These are phyloP conservation scores for Phlyctochytrium arcticum DNA, from an alignment of 192 early-diverging fungal genomes.

Conservation along the genomic window DNA sequence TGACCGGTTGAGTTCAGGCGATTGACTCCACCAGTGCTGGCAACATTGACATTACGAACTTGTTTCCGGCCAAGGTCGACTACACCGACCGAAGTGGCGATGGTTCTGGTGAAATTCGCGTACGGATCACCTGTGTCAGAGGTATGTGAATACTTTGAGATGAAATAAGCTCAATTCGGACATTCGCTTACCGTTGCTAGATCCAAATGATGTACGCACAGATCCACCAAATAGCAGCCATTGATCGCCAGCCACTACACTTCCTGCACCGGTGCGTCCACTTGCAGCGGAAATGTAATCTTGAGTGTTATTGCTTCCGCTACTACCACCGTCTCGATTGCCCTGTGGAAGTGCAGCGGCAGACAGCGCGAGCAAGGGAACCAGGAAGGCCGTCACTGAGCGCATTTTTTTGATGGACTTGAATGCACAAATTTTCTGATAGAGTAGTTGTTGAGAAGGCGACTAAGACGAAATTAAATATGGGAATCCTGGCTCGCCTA, in stretches of 20 bases:
- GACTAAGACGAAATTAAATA: too few species aligned
- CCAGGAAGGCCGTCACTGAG: too few species aligned
- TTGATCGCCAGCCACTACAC: constrained; percentile 4
- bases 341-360: not conserved
- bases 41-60: not conserved
- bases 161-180: not conserved
- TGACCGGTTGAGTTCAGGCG: constrained; percentile 8
- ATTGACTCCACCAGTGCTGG: not conserved
- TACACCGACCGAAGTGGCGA: not conserved
- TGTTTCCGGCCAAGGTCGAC: constrained; percentile 1
- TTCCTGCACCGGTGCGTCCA: constrained; percentile 7
- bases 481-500: too few species aligned
- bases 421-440: too few species aligned
- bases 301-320: not conserved
- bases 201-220: not conserved
- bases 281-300: too few species aligned
- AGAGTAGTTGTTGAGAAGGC: too few species aligned
- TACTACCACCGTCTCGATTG: not conserved
- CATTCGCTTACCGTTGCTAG: too few species aligned
- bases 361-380: too few species aligned
- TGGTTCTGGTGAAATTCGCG: too few species aligned
- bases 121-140: not conserved
- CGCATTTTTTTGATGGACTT: too few species aligned
- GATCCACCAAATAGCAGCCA: constrained; percentile 26
- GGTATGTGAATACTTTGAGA: not conserved